Percentiles rank a stretch among this genome's conserved stretches.
Evolutionary conservation across 148 eudicot genomes (phyloP).

Genomic region (Beta vulgaris): DNA sequence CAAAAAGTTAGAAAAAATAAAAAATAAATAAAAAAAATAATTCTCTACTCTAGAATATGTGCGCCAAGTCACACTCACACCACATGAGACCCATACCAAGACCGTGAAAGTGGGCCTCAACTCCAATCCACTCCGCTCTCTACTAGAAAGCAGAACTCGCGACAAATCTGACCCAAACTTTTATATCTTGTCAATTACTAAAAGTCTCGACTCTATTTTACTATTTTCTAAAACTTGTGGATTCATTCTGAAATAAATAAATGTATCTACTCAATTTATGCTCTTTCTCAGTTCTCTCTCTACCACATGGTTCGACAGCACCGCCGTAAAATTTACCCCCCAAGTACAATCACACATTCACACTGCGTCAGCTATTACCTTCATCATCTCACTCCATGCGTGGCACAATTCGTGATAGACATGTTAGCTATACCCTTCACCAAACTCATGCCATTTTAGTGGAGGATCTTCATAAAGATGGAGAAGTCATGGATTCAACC

Average conservation of each 20-base stretch:
- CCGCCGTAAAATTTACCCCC: constrained; percentile 23
- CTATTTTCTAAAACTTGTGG: background rate
- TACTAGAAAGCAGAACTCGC: background rate
- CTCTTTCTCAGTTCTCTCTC: background rate
- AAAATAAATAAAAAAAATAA: no score
- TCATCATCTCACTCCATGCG: background rate
- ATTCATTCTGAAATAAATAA: no score
- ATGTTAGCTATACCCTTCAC: background rate
- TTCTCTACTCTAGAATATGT: no score
- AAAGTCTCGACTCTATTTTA: no score
- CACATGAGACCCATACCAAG: constrained; percentile 23
- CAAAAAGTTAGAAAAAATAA: no score
- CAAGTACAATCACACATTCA: no score
- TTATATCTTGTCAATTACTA: background rate
- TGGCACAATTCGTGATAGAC: background rate
- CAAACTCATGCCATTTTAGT: no score
- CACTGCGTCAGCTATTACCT: no score
- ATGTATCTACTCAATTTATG: no score
- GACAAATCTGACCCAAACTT: constrained; percentile 21
- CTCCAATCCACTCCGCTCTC: background rate
- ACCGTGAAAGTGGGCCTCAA: constrained; percentile 18
- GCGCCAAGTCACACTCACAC: constrained; percentile 20
- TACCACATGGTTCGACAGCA: constrained; percentile 3
- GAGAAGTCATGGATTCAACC: no score
- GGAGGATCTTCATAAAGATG: no score